Base-by-base conservation (phyloP, 1,139 yeast genomes). In the Geotrichum carabidarum region DNA sequence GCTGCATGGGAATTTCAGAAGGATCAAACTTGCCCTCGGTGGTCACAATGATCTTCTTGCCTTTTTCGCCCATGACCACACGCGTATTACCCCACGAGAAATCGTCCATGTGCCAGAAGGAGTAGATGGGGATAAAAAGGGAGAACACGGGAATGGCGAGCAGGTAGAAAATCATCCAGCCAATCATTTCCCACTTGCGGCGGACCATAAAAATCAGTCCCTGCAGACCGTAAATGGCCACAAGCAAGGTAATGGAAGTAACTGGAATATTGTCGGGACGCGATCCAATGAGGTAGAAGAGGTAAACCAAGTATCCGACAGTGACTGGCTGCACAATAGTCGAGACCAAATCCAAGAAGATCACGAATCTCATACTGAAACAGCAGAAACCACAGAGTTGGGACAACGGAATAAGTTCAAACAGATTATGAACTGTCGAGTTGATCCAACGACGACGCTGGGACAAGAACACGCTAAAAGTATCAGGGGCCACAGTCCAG, bases 51-150 rank as follows among this genome's bases (percentile, higher is more conserved):
- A 69, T 68, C 55, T 68, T 68, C 48, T 73, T 73, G 51, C 68
- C 68, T 53, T 71, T 65, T 55, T 73, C 75, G 36, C 71, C 75
- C 32, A 73, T 64, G 14, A 72, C 76, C 22, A 71, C 62, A 57
- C 76, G 74, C 9, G 76, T 73, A 51, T 72, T 71, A 60, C 77
- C 77, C 76, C 77, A 73, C 8, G 69, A 56, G 59, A 71, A 71
- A 57, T 71, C 62, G 53, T 71, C 74, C 67, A 69, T 70, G 51
- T 71, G 64, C 74, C 74, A 71, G 63, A 71, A 71, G 12, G 74
- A 68, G 56, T 70, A 71, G 35, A 71, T 62, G 1, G 74, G 74
- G 30, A 71, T 59, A 14, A 68, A 55, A 54, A 71, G 68, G 8
- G 73, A 70, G 48, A 71, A 73, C 49, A 71, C 58, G 0, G 74